A percentile compares a stretch with the other conserved stretches of the same genome.
Evolutionary conservation across 129 eudicot species (phyloP).

Genomic region (Lactuca saligna): DNA sequence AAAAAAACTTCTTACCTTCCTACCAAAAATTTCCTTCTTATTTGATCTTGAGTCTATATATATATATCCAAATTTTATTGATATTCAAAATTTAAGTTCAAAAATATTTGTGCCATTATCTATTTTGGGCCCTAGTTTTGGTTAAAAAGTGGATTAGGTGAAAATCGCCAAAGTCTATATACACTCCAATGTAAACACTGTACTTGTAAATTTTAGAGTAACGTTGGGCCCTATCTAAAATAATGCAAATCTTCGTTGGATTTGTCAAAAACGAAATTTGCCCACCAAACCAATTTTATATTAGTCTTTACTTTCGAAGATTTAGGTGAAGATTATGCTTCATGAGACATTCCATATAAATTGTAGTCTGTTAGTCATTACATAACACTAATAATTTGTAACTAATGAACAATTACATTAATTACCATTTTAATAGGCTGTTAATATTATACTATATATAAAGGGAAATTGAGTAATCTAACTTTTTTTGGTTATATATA

Average conservation of each 20-base stretch:
- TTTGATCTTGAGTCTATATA: too few relatives aligned
- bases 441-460: too few relatives aligned
- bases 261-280: not conserved
- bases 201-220: not conserved
- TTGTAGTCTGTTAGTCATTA: too few relatives aligned
- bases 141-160: constrained; percentile 31
- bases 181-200: constrained; percentile 16
- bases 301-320: not conserved
- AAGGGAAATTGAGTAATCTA: too few relatives aligned
- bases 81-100: constrained; percentile 11
- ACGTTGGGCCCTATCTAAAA: constrained; percentile 22
- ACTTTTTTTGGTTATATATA: too few relatives aligned
- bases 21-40: too few relatives aligned
- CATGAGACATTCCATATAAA: not conserved
- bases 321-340: not conserved
- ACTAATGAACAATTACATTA: too few relatives aligned
- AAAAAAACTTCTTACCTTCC: too few relatives aligned
- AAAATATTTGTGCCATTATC: not conserved
- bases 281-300: not conserved
- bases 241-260: constrained; percentile 11
- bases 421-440: too few relatives aligned
- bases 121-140: constrained; percentile 10
- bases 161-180: not conserved
- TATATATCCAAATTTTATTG: not conserved
- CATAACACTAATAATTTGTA: not conserved